Conservation (phyloP, 2,329 filamentous ascomycete species). For the Ophiocordyceps camponoti-floridani region DNA sequence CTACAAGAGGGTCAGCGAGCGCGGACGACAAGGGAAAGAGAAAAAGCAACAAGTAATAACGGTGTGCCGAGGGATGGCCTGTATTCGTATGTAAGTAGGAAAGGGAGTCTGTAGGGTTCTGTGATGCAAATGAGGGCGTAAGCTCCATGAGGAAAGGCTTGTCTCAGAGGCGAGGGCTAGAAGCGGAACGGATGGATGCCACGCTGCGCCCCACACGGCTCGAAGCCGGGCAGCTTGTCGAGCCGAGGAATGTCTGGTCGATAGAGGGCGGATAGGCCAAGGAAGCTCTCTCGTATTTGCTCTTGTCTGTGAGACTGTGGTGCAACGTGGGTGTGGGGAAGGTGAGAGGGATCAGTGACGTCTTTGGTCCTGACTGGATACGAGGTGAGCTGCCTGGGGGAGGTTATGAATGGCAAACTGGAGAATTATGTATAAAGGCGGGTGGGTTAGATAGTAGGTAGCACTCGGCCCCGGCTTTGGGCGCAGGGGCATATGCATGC, state of each 20-base stretch:
- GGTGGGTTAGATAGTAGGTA: background rate
- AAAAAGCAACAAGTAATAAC: background rate
- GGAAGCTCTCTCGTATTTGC: background rate
- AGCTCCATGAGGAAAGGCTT: constrained; percentile 15
- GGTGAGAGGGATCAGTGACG: background rate
- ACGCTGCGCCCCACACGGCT: background rate
- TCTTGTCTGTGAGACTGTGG: background rate
- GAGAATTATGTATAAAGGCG: background rate
- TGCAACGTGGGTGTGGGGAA: background rate
- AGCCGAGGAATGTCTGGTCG: no score
- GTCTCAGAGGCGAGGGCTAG: constrained; percentile 15
- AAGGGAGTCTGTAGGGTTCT: background rate
- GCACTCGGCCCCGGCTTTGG: background rate
- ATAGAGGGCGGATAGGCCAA: no score
- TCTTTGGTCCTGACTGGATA: no score
- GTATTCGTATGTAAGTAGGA: background rate
- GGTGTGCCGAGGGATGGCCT: background rate
- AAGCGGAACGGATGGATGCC: background rate
- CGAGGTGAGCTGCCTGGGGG: background rate
- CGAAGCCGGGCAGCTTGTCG: background rate
- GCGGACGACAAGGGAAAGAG: background rate
- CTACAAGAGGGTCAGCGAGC: constrained; percentile 15
- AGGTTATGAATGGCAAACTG: background rate
- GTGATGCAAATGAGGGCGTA: constrained; percentile 6
- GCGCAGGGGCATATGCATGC: no score